Conservation (phyloP, 805 yeast species). For the Lipomyces orientalis region DNA sequence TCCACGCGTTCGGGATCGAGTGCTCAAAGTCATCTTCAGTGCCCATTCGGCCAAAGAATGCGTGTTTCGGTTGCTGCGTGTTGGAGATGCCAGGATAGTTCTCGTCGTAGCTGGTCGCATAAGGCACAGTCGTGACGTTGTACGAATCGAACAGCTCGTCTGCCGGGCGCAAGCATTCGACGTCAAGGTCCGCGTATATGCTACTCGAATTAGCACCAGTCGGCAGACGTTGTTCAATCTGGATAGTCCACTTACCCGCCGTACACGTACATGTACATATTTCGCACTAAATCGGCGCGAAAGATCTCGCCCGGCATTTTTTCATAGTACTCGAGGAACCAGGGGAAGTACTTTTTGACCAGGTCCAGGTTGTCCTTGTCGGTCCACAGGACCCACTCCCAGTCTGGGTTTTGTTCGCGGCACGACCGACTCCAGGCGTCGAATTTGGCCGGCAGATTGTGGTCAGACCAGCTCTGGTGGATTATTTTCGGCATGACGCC, state of each 20-base stretch:
- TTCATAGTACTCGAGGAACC: neutral
- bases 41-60: slow-evolving; percentile 4
- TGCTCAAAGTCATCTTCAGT: neutral
- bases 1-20: slow-evolving; percentile 6
- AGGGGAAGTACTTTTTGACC: neutral
- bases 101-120: neutral
- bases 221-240: neutral
- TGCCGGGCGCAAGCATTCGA: neutral
- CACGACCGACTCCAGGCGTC: neutral
- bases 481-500: neutral
- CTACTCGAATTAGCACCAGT: neutral
- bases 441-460: neutral
- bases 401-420: slow-evolving; percentile 1
- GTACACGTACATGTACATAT: neutral
- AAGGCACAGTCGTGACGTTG: neutral
- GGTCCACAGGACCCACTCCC: neutral
- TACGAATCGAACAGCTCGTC: neutral
- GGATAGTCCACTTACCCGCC: neutral
- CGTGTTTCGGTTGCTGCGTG: neutral
- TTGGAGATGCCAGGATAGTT: neutral
- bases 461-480: neutral
- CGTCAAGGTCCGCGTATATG: neutral
- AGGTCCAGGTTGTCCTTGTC: neutral
- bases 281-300: neutral
- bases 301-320: neutral